Evolutionary conservation across 306 rosid genomes (phyloP), one percentile per base, ranked within the genome.

Genomic region (Dalbergia cochinchinensis): DNA sequence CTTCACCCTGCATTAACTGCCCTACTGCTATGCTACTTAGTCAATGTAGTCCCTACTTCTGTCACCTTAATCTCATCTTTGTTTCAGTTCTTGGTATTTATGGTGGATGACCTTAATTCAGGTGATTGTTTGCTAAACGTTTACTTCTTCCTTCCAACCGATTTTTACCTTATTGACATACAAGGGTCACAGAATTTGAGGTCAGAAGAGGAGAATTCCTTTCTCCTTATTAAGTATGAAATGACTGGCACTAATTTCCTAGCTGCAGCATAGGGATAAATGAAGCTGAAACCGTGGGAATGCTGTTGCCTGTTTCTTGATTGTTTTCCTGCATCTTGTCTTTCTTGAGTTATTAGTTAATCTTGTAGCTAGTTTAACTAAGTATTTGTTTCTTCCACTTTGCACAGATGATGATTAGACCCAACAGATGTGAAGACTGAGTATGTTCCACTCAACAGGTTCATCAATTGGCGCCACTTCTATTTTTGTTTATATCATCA

Each of bases 61-160:
- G 11, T 80, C 79, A 20, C 59, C 45, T 69, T 44, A 26, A 13
- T 50, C 57, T 50, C 57, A 50, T 71, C 53, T 61, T 79, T 71
- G 80, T 14, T 66, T 84, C 65, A 53, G 31, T 26, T 13, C 79
- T 81, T 71, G 45, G 63, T 71, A 37, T 48, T 74, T 34, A 74
- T 14, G 63, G 65, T 74, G 58, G 57, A 16, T 82, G 39, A 65
- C 79, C 54, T 78, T 76, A 12, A 74, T 69, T 81, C 74, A 58
- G 47, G 73, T 68, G 79, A 88, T 90, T 80, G 90, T 87, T 78
- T 37, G 41, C 83, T 89, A 79, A 86, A 81, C 66, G 15, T 16
- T 54, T 76, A 62, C 85, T 82, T 80, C 61, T 72, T 45, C 33
- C 18, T 48, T 80, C 84, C 78, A 71, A 58, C 80, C 69, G 39